phyloP scores from a whole-genome alignment of 208 protist genomes.

The Histomonas meleagridis region DNA sequence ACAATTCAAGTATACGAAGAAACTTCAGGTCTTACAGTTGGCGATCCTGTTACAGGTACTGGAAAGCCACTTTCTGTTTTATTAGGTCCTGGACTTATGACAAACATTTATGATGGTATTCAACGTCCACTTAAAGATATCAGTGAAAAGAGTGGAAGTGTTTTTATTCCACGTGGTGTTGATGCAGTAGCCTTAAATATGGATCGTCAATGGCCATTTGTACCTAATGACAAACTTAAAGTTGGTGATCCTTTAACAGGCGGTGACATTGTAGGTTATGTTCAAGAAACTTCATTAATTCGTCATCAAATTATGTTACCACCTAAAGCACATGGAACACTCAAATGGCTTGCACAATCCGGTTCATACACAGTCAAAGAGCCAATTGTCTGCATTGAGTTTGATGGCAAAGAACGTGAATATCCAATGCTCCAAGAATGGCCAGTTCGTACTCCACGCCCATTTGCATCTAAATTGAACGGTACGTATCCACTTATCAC shows the following conservation, averaged over 20 bases:
- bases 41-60: constrained; percentile 93
- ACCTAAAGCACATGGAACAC: constrained; percentile 70
- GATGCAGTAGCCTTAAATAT: constrained; percentile 77
- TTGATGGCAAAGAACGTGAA: constrained; percentile 57
- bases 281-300: constrained; percentile 88
- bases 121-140: constrained; percentile 95
- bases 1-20: constrained; percentile 99
- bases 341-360: constrained; percentile 72
- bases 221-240: constrained; percentile 54
- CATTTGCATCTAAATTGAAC: constrained; percentile 80
- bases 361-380: constrained; percentile 81
- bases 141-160: constrained; percentile 74
- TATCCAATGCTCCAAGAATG: constrained; percentile 85
- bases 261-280: constrained; percentile 85
- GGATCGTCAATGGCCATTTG: constrained; percentile 80
- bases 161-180: constrained; percentile 98
- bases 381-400: background rate
- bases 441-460: constrained; percentile 73
- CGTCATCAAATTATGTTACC: constrained; percentile 88
- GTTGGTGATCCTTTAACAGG: constrained; percentile 84
- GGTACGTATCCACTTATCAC: constrained; percentile 88
- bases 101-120: constrained; percentile 99
- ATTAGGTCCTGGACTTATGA: constrained; percentile 97
- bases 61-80: constrained; percentile 95
- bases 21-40: constrained; percentile 93